Percentiles rank a stretch among this genome's conserved stretches.
Conservation (phyloP, 305 asterid genomes). For the Fraxinus latifolia region DNA sequence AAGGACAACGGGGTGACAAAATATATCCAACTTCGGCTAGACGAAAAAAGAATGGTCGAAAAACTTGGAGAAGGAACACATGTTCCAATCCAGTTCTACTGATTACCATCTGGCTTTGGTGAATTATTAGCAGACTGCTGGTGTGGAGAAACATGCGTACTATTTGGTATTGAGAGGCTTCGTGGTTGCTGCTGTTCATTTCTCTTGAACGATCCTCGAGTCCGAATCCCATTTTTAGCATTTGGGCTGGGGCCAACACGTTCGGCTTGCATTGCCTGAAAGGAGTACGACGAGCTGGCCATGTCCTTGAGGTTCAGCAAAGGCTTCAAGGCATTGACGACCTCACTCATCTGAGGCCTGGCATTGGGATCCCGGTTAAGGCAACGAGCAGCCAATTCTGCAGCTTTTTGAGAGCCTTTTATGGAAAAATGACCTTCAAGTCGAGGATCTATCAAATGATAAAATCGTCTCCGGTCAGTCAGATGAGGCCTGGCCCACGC, state of each 20-base stretch:
- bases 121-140: slow-evolving; percentile 65
- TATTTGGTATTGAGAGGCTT: slow-evolving; percentile 70
- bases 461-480: slow-evolving; percentile 70
- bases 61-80: slow-evolving; percentile 14
- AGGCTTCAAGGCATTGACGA: slow-evolving; percentile 82
- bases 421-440: slow-evolving; percentile 90
- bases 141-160: slow-evolving; percentile 70
- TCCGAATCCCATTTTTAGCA: slow-evolving; percentile 42
- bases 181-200: slow-evolving; percentile 71
- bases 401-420: slow-evolving; percentile 94
- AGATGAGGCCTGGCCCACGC: slow-evolving; percentile 95
- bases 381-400: slow-evolving; percentile 84
- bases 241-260: slow-evolving; percentile 57
- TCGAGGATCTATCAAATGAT: slow-evolving; percentile 82
- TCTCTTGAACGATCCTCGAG: slow-evolving; percentile 56
- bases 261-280: slow-evolving; percentile 76
- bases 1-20: slow-evolving; percentile 25
- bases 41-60: slow-evolving; percentile 30
- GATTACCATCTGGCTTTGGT: slow-evolving; percentile 73
- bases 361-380: slow-evolving; percentile 78
- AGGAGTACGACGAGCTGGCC: slow-evolving; percentile 83
- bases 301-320: slow-evolving; percentile 86
- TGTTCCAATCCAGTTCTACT: slow-evolving; percentile 30
- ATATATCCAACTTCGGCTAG: slow-evolving; percentile 23
- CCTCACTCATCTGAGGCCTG: slow-evolving; percentile 86